phyloP scores from a whole-genome alignment of 768 basidiomycete species.

The Rhizopogon salebrosus region DNA sequence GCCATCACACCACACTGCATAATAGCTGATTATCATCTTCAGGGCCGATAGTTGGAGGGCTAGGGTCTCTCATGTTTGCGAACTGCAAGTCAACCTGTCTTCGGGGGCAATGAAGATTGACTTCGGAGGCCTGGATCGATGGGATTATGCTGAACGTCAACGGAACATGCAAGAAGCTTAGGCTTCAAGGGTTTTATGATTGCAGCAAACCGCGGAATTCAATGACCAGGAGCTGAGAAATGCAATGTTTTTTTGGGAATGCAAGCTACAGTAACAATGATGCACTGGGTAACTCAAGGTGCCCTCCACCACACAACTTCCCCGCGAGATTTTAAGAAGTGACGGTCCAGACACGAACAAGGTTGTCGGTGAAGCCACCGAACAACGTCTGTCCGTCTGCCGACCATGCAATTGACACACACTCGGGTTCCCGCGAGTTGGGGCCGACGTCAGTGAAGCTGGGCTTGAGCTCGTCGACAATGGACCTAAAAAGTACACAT shows the following conservation, averaged over 20 bases:
- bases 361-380: conserved; percentile 94
- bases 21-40: conserved; percentile 6
- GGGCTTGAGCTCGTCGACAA: conserved; percentile 98
- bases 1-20: too few species aligned
- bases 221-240: conserved; percentile 7
- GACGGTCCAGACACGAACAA: conserved; percentile 90
- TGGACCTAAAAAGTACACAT: conserved; percentile 52
- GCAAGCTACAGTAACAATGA: conserved; percentile 20
- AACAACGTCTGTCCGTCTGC: conserved; percentile 97
- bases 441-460: conserved; percentile 77
- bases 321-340: conserved; percentile 34
- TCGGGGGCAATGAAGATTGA: conserved; percentile 60
- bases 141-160: conserved; percentile 58
- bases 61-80: conserved; percentile 60
- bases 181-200: neutral
- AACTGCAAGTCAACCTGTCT: conserved; percentile 65
- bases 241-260: conserved; percentile 15
- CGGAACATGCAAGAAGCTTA: conserved; percentile 61
- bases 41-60: conserved; percentile 85
- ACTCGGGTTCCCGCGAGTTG: conserved; percentile 79
- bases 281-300: conserved; percentile 13
- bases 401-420: conserved; percentile 97
- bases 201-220: neutral
- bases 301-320: conserved; percentile 15
- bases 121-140: conserved; percentile 73